These are phyloP conservation scores for Sporothrix variecibatus DNA, from an alignment of 2,329 filamentous ascomycete species.

Conservation along the genomic window DNA sequence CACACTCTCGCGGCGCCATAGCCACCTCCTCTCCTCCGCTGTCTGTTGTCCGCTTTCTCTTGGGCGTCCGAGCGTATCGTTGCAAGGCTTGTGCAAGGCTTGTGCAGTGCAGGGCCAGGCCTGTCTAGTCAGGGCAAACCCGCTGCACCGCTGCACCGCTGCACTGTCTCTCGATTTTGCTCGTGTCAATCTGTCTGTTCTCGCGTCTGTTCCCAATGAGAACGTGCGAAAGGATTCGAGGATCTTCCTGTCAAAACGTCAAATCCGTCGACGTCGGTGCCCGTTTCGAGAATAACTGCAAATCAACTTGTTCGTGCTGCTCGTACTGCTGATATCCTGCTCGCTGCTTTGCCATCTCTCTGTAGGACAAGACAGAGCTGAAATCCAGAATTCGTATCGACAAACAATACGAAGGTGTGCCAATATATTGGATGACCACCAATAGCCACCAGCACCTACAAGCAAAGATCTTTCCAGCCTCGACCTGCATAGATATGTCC, in stretches of 20 bases:
- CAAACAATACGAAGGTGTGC: background rate
- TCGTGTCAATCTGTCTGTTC: too few relatives aligned
- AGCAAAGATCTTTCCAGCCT: background rate
- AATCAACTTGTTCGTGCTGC: background rate
- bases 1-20: conserved; percentile 1
- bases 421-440: background rate
- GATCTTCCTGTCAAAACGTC: background rate
- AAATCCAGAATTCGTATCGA: background rate
- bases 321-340: background rate
- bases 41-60: background rate
- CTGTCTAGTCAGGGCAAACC: background rate
- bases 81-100: too few relatives aligned
- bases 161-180: background rate
- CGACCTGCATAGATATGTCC: background rate
- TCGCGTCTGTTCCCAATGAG: background rate
- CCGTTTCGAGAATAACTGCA: background rate
- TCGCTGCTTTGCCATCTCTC: background rate
- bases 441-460: background rate
- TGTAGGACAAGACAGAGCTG: background rate
- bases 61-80: background rate
- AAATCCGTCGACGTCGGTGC: background rate
- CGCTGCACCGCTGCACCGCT: too few relatives aligned
- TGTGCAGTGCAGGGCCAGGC: background rate
- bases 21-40: background rate
- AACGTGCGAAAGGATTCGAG: background rate